Base-by-base conservation (phyloP, 257 asterid genomes). In the Jaltomata sinuosa region DNA sequence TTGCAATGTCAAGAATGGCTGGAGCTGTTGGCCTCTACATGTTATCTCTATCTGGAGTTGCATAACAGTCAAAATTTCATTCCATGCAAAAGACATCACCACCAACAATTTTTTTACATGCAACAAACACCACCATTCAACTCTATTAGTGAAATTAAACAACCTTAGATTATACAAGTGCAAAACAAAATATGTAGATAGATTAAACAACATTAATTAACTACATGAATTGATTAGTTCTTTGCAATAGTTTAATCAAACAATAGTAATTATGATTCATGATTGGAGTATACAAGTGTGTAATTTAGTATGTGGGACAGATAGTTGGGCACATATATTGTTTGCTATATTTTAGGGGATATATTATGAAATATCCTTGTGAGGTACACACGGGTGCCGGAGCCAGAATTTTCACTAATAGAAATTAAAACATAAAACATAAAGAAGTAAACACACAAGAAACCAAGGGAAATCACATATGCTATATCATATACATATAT, bases 21-120 rank as follows among this genome's bases (percentile, higher is more conserved):
- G 61, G 34, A 96, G 89, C 83, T 86, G 91, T 86, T 89, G 96
- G 57, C 97, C 99, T 91, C 90, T 96, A 88, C 98, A 96, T 84
- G 85, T 90, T 89, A 96, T 88, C 91, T 96, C 98, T 83, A 96
- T 92, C 99, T 96, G 98, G 53, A 79, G 10, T 61, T 22, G 3
- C n/a, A 29, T 3, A 22, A 65, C 11, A 14, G 59, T 74, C 59
- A 74, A 32, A 67, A 16, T 45, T 14, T 11, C 79, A 69, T 69
- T 25, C 67, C 67, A 55, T 55, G 64, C 64, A 59, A 59, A 59
- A 59, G 67, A 18, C 67, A 59, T 59, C 32, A 59, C 32, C 67
- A 59, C 31, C 65, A 57, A 15, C 65, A 57, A 21, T 2, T n/a
- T 22, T n/a, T 22, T 59, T n/a, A 40, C 80, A 71, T 40, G 80